Percentiles rank a stretch among this genome's conserved stretches.
phyloP scores from a whole-genome alignment of 768 basidiomycete genomes.

The Heimioporus sp. region DNA sequence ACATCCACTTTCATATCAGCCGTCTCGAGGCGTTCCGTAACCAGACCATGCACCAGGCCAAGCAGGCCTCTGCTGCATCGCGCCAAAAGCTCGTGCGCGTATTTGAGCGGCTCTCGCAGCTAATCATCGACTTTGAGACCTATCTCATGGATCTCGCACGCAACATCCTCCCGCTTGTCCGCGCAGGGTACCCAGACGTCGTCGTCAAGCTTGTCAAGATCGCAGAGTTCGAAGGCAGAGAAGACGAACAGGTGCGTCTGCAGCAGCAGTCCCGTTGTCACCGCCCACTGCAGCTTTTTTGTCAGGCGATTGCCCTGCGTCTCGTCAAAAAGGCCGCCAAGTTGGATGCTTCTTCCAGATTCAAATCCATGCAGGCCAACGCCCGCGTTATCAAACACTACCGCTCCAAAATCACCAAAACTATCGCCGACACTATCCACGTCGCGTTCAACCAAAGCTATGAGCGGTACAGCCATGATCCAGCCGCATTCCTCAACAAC shows the following conservation, averaged over 20 bases:
- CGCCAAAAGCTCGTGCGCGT: conserved; percentile 68
- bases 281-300: not conserved
- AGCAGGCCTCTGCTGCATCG: conserved; percentile 67
- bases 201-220: conserved; percentile 92
- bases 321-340: conserved; percentile 94
- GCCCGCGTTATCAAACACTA: conserved; percentile 95
- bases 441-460: conserved; percentile 68
- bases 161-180: conserved; percentile 75
- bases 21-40: conserved; percentile 93
- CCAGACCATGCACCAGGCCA: conserved; percentile 92
- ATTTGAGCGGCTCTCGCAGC: conserved; percentile 82
- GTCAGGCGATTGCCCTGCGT: conserved; percentile 86
- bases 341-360: conserved; percentile 89
- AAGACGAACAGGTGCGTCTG: conserved; percentile 85
- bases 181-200: conserved; percentile 78
- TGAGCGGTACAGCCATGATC: conserved; percentile 57
- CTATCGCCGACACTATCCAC: conserved; percentile 75
- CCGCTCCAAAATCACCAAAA: conserved; percentile 81
- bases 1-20: conserved; percentile 88
- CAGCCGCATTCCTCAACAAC: conserved; percentile 70
- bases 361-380: conserved; percentile 90
- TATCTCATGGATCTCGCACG: conserved; percentile 77
- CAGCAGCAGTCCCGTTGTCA: not conserved
- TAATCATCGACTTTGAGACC: conserved; percentile 81
- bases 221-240: conserved; percentile 86